Evolutionary conservation across 768 basidiomycete species (phyloP).

Genomic region (Amanita molliuscula): DNA sequence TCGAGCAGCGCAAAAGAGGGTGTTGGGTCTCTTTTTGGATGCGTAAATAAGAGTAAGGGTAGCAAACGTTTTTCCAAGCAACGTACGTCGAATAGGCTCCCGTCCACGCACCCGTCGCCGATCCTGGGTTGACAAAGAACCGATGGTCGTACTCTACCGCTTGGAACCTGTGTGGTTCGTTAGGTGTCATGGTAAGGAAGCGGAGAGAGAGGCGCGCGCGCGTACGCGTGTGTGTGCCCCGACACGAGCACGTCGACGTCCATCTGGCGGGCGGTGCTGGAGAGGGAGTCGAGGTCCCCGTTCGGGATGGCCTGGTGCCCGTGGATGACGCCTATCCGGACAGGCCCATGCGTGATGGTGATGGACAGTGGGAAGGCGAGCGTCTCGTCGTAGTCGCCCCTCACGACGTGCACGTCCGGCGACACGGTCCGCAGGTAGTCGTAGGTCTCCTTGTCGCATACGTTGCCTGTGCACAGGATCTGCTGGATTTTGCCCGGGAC

Average conservation of each 20-base stretch:
- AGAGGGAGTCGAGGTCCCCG: constrained; percentile 87
- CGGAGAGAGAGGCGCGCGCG: constrained; percentile 8
- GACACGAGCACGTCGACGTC: constrained; percentile 94
- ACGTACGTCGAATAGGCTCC: constrained; percentile 59
- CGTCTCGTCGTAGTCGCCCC: constrained; percentile 93
- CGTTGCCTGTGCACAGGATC: constrained; percentile 94
- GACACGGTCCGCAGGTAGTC: constrained; percentile 94
- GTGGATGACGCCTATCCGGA: constrained; percentile 87
- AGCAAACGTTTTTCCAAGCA: too few relatives aligned
- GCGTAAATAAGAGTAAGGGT: neutral
- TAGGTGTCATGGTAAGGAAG: neutral
- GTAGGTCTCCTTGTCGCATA: constrained; percentile 95
- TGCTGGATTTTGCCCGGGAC: constrained; percentile 97
- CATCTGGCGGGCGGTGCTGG: constrained; percentile 86
- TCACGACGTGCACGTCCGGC: constrained; percentile 83
- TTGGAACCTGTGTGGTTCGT: constrained; percentile 61
- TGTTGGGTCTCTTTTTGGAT: constrained; percentile 54
- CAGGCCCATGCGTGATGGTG: constrained; percentile 72
- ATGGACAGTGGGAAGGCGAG: constrained; percentile 70
- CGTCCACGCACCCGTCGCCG: constrained; percentile 91
- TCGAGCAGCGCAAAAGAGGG: constrained; percentile 98
- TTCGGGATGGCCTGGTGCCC: constrained; percentile 91
- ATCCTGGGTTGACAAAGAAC: constrained; percentile 95
- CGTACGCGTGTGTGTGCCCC: constrained; percentile 91
- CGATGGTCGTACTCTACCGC: constrained; percentile 84